phyloP scores from a whole-genome alignment of 257 asterid species.

The Solanum appendiculatum region DNA sequence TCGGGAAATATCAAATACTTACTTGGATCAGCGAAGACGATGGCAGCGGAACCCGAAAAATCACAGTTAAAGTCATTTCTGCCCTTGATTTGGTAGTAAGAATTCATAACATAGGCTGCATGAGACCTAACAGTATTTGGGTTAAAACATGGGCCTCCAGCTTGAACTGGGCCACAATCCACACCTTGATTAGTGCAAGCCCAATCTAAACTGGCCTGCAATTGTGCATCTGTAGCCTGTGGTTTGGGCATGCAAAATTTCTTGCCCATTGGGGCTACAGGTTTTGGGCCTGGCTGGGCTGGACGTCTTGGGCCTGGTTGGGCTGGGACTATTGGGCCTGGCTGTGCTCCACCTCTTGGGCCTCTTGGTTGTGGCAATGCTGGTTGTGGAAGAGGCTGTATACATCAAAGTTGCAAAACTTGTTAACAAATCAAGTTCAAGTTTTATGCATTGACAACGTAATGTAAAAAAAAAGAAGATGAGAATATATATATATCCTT shows the following conservation, averaged over 20 bases:
- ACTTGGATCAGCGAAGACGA: conserved; percentile 52
- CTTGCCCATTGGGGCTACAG: conserved; percentile 23
- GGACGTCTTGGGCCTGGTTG: not conserved
- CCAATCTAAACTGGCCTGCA: conserved; percentile 54
- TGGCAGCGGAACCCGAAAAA: conserved; percentile 37
- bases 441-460: not conserved
- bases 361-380: not conserved
- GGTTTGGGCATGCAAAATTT: conserved; percentile 67
- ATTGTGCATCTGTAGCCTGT: conserved; percentile 17
- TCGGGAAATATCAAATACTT: not conserved
- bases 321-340: not conserved
- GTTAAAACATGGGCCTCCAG: conserved; percentile 50
- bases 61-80: conserved; percentile 44
- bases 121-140: conserved; percentile 49
- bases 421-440: not conserved
- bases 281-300: not conserved
- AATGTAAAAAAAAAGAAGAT: not conserved
- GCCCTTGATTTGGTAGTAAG: conserved; percentile 55
- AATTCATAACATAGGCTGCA: conserved; percentile 60
- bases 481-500: too few species aligned
- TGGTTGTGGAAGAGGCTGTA: not conserved
- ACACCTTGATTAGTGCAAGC: conserved; percentile 48
- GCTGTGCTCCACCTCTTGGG: not conserved
- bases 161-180: conserved; percentile 44
- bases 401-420: not conserved